phyloP scores from a whole-genome alignment of 1,284 basidiomycete species.

The Cutaneotrichosporon arboriforme region DNA sequence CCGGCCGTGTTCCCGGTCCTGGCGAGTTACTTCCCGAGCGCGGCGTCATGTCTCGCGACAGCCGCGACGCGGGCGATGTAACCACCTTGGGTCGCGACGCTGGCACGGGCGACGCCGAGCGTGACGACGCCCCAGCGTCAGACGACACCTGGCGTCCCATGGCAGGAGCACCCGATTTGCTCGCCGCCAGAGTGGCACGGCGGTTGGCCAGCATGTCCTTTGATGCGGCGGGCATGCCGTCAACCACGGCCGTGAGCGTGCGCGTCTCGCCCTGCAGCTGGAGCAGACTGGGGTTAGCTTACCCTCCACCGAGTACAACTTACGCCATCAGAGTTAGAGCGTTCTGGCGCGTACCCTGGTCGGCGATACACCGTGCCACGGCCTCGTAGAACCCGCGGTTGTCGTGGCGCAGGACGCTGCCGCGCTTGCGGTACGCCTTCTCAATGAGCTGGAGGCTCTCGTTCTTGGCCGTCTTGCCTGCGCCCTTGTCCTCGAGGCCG shows the following conservation, averaged over 20 bases:
- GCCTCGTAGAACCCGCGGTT: slow-evolving; percentile 42
- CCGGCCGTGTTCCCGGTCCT: neutral
- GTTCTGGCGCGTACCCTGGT: slow-evolving; percentile 41
- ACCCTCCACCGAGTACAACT: slow-evolving; percentile 9
- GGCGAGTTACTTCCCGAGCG: slow-evolving; percentile 1
- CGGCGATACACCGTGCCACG: slow-evolving; percentile 57
- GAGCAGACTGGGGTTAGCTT: slow-evolving; percentile 23
- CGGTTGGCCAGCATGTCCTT: slow-evolving; percentile 47
- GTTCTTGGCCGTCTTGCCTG: slow-evolving; percentile 45
- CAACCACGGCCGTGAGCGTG: slow-evolving; percentile 33
- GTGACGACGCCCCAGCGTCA: slow-evolving; percentile 3
- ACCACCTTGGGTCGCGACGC: neutral
- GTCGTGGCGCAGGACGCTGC: slow-evolving; percentile 38
- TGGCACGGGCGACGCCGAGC: slow-evolving; percentile 1
- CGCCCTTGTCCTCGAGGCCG: slow-evolving; percentile 44
- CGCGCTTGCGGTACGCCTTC: slow-evolving; percentile 42
- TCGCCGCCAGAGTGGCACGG: slow-evolving; percentile 34
- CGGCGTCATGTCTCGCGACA: slow-evolving; percentile 7
- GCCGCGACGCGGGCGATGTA: slow-evolving; percentile 1
- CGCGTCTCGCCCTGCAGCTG: slow-evolving; percentile 41
- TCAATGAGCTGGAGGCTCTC: slow-evolving; percentile 42
- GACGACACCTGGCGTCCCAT: neutral
- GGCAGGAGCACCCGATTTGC: slow-evolving; percentile 14
- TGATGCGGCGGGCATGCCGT: slow-evolving; percentile 30
- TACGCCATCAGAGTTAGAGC: slow-evolving; percentile 46